Base-by-base conservation (phyloP, 805 yeast genomes). In the Wickerhamiella dianesei region DNA sequence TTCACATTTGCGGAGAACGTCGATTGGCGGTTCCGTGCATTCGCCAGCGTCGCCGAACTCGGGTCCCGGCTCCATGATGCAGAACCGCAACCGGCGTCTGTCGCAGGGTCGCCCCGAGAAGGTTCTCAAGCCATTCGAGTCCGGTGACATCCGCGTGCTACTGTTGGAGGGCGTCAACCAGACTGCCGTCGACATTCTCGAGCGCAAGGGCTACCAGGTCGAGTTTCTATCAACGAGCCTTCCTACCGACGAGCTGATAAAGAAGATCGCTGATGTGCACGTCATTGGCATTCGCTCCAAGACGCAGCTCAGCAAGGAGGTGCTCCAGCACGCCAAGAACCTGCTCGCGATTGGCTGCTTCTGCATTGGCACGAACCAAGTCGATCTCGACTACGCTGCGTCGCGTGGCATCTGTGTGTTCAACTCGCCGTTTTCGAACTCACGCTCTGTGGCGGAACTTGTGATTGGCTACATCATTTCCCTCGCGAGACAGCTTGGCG, bases 311-410 rank as follows among this genome's bases (percentile, higher is more conserved):
- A 84, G 87, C 37, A 81, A 76, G 56, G 78, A 77, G 45, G 79
- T 92, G 22, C 72, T 92, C 58, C 72, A 76, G 53, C 84, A 83
- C 58, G 98, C 98, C 48, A 82, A 80, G 64, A 85, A 89, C 71
- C 74, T 92, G 66, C 83, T 83, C 21, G 88, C 77, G 29, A 72
- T 92, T 66, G 98, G 98, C 48, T 92, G 98, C 72, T 92, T 92
- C 82, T 92, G 98, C 75, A 92, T 92, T 57, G 98, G 98, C 61
- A 92, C 97, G 51, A 92, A 92, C 71, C 98, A 92, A 71, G 98
- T 92, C 47, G 94, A 92, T 65, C 74, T 88, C 53, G 84, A 83
- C 56, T 83, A 64, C 59, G 98, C 98, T 48, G 96, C 97, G 53
- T 76, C 80, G 60, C 75, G 76, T 44, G 98, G 98, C 70, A 76